Base-by-base conservation (phyloP, 192 early-diverging fungal genomes). In the Ambispora gerdemannii region DNA sequence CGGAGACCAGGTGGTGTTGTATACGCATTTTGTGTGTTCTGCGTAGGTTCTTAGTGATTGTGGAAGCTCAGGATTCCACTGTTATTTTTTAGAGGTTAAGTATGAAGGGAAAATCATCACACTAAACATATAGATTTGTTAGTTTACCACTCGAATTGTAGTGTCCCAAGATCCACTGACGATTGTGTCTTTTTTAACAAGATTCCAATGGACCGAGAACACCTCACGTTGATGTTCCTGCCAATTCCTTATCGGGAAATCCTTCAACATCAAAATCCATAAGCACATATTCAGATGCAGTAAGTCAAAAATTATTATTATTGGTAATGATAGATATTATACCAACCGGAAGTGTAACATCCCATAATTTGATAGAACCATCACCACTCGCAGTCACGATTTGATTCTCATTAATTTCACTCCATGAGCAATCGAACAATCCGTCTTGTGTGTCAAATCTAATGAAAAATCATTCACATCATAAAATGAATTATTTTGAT, bases 401-500 rank as follows among this genome's bases (percentile, higher is more conserved):
- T 67, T 99, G 97, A 76, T 96, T 92, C 75, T 99, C 96, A 75
- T 99, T 92, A 15, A 86, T 67, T 76, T 99, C 97, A 76, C 90
- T 95, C 97, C 97, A 99, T 32, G 90, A 87, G 34, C 90, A 76
- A 78, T 99, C 97, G 77, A 93, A 99, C 6, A 98, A 76, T 6
- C 94, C 96, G 75, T 99, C 97, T 80, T 97, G 95, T 2, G 96
- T 97, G 71, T 98, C 97, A 75, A 88, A 99, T 36, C 92, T 93
- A 76, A 20, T 43, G 11, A 15, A 3, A 3, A 63, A 52, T 13
- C 28, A 76, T 32, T 15, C 59, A 64, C n/a, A 63, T 47, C 63
- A 27, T 28, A 30, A 20, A 34, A 74, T 76, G 24, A 30, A 35
- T n/a, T 34, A 15, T 7, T 22, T 27, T 73, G 1, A 63, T 0